phyloP scores from a whole-genome alignment of 2,329 filamentous ascomycete genomes.

The Monilinia aucupariae region DNA sequence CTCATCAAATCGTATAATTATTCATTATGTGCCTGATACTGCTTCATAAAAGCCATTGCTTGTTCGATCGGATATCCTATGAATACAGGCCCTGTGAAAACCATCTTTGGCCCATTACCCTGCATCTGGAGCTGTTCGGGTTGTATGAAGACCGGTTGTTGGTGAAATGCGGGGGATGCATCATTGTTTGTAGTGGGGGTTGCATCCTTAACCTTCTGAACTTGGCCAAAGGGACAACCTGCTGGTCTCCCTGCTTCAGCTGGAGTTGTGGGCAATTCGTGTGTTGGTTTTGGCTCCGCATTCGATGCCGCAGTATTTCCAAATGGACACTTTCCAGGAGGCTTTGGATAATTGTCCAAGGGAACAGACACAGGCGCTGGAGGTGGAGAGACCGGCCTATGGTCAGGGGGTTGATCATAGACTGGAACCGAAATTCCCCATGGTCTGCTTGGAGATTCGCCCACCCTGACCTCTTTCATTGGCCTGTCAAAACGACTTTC shows the following conservation, averaged over 20 bases:
- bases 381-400: conserved; percentile 50
- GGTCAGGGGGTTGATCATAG: conserved; percentile 40
- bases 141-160: conserved; percentile 51
- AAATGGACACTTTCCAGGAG: conserved; percentile 29
- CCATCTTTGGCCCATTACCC: conserved; percentile 55
- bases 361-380: conserved; percentile 43
- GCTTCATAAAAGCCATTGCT: conserved; percentile 67
- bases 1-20: conserved; percentile 1
- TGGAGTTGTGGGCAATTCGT: neutral
- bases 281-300: conserved; percentile 2
- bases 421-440: conserved; percentile 85
- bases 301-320: conserved; percentile 37
- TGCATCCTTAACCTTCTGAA: conserved; percentile 19
- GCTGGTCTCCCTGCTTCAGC: conserved; percentile 15
- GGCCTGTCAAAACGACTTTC: conserved; percentile 76
- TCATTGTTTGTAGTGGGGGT: conserved; percentile 7
- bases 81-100: conserved; percentile 91
- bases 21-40: conserved; percentile 27
- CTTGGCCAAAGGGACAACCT: conserved; percentile 48
- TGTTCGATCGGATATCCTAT: conserved; percentile 85
- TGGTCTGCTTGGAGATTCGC: conserved; percentile 85
- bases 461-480: conserved; percentile 83
- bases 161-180: conserved; percentile 29
- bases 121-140: conserved; percentile 34
- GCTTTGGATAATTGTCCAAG: conserved; percentile 25